phyloP scores from a whole-genome alignment of 2,329 filamentous ascomycete genomes.

The Penicillium janthinellum region DNA sequence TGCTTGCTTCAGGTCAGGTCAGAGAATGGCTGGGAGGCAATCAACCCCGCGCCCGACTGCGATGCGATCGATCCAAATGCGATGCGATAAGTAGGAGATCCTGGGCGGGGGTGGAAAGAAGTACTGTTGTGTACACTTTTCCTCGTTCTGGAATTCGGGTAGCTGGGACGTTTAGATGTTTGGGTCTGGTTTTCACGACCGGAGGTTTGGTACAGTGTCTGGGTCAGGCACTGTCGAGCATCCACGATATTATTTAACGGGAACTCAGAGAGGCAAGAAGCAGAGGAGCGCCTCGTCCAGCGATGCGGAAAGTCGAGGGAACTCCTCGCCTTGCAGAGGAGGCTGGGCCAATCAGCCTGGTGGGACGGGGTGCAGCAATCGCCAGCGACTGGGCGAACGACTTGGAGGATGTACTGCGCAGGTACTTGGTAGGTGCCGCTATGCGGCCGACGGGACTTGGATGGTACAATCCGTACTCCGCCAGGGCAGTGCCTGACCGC shows the following conservation, averaged over 20 bases:
- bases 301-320: slow-evolving; percentile 22
- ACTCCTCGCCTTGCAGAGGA: slow-evolving; percentile 30
- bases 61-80: slow-evolving; percentile 18
- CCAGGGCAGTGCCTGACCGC: slow-evolving; percentile 24
- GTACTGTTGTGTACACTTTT: background rate
- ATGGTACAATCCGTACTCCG: background rate
- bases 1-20: slow-evolving; percentile 2
- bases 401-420: background rate
- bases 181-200: background rate
- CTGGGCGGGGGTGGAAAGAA: background rate
- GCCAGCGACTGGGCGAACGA: background rate
- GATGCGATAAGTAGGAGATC: background rate
- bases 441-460: background rate
- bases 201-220: background rate
- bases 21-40: slow-evolving; percentile 20
- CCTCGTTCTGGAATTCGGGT: background rate
- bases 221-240: slow-evolving; percentile 6
- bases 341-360: slow-evolving; percentile 35
- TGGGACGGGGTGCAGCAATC: background rate
- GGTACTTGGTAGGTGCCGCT: background rate
- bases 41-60: slow-evolving; percentile 27
- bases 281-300: slow-evolving; percentile 19
- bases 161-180: background rate
- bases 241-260: slow-evolving; percentile 8
- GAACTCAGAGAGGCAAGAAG: slow-evolving; percentile 7